Evolutionary conservation across 257 asterid genomes (phyloP), one percentile per base, ranked within the genome.

Genomic region (Przewalskia tangutica): DNA sequence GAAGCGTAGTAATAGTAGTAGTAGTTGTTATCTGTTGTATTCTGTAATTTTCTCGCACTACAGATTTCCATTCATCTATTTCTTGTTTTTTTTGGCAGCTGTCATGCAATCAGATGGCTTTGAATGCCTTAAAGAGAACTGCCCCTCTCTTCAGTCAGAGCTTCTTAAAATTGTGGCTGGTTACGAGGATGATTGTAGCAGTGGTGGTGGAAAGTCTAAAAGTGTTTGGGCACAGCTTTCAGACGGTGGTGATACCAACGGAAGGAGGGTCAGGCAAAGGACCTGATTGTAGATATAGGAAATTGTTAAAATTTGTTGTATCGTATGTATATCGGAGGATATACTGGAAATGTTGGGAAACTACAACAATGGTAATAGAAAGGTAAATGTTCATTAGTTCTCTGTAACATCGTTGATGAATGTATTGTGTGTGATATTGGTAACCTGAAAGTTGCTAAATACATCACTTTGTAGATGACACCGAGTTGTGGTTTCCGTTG

Each of bases 181-280:
- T 75, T 95, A 97, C 38, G 99, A 94, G 58, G 98, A 92, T 85
- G 97, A 92, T 83, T 91, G 94, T 60, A 91, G 95, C 90, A 92
- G 97, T 42, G 93, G 95, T 20, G 95, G 94, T 53, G 96, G 97
- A 51, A 95, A 95, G 91, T 89, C 98, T 8, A 89, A 90, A 58
- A 95, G 98, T 77, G 97, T 95, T 9, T 93, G 97, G 97, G 99
- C 92, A 20, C 99, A 94, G 88, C 96, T 95, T 70, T 93, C 97
- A 4, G 99, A 95, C 79, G 97, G 99, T 17, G 94, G 98, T 77
- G 99, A 92, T 87, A 92, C 95, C 38, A 86, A 87, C 20, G 95
- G 98, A 79, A 88, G 99, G 87, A 89, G 99, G 88, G 93, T 95
- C 64, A 91, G 98, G 88, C 99, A 91, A 77, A 86, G 95, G 81